Evolutionary conservation across 2,329 filamentous ascomycete species (phyloP).

Genomic region (Dactylellina leptospora): DNA sequence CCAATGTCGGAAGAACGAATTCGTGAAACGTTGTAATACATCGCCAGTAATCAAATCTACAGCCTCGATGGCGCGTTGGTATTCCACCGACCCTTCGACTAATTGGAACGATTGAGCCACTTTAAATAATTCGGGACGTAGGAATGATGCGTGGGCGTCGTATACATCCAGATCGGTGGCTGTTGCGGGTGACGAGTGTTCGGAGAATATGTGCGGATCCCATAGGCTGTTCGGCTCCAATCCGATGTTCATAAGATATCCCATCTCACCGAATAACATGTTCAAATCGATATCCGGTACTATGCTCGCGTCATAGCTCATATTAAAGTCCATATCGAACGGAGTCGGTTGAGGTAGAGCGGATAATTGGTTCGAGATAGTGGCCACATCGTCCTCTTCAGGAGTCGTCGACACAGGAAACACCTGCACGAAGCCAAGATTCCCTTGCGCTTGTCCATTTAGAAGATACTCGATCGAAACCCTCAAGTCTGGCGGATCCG

Average conservation of each 20-base stretch:
- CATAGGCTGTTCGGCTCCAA: slow-evolving; percentile 34
- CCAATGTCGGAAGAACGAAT: slow-evolving; percentile 45
- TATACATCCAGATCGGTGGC: slow-evolving; percentile 39
- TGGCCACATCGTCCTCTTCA: slow-evolving; percentile 26
- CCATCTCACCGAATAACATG: slow-evolving; percentile 44
- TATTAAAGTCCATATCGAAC: slow-evolving; percentile 39
- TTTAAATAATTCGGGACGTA: slow-evolving; percentile 37
- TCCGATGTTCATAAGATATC: slow-evolving; percentile 43
- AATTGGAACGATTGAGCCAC: slow-evolving; percentile 36
- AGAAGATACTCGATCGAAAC: slow-evolving; percentile 47
- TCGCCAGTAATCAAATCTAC: slow-evolving; percentile 38
- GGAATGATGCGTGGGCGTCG: slow-evolving; percentile 28
- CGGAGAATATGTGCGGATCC: slow-evolving; percentile 35
- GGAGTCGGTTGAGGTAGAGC: slow-evolving; percentile 8
- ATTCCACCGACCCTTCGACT: slow-evolving; percentile 21
- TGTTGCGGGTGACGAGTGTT: slow-evolving; percentile 36
- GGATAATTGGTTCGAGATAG: neutral
- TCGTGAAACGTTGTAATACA: slow-evolving; percentile 38
- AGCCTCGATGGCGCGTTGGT: slow-evolving; percentile 15
- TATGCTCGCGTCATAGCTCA: slow-evolving; percentile 38
- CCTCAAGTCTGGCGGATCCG: slow-evolving; percentile 39
- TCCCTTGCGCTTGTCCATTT: slow-evolving; percentile 37
- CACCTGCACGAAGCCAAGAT: slow-evolving; percentile 35
- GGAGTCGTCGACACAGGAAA: slow-evolving; percentile 35
- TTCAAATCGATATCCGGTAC: slow-evolving; percentile 44